Percentiles rank a stretch among this genome's conserved stretches.
Conservation (phyloP, 345 rosid species). For the Camelina sativa region DNA sequence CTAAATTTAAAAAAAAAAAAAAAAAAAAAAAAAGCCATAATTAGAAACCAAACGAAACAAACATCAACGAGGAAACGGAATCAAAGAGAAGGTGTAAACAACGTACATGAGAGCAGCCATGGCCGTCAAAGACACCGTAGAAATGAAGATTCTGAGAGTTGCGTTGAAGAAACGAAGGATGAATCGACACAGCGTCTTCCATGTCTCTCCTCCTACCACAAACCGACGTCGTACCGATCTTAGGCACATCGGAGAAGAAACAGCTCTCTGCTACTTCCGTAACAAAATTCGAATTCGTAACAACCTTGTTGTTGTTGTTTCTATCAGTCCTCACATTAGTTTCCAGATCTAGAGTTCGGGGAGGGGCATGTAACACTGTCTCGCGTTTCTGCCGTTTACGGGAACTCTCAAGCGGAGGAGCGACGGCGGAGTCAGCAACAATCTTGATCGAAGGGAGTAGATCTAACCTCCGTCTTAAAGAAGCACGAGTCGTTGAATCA, state of each 20-base stretch:
- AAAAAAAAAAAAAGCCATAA: background rate
- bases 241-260: conserved; percentile 43
- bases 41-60: background rate
- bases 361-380: background rate
- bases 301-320: background rate
- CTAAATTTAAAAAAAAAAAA: conserved; percentile 5
- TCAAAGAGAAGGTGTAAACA: background rate
- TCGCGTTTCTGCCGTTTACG: conserved; percentile 59
- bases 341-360: conserved; percentile 22
- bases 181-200: conserved; percentile 90
- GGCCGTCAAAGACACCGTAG: conserved; percentile 92
- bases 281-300: conserved; percentile 5
- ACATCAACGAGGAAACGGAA: background rate
- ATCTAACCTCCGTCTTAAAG: conserved; percentile 65
- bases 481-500: conserved; percentile 56
- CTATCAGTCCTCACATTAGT: conserved; percentile 5
- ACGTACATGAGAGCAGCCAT: conserved; percentile 97
- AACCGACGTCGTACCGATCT: conserved; percentile 80
- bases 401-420: conserved; percentile 46
- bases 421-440: conserved; percentile 52
- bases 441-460: conserved; percentile 60
- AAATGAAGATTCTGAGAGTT: conserved; percentile 48
- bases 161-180: conserved; percentile 45
- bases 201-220: conserved; percentile 93
- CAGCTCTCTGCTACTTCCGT: conserved; percentile 21